A percentile compares a stretch with the other conserved stretches of the same genome.
Conservation (phyloP, 768 basidiomycete genomes). For the Rubroboletus pulcherrimus region DNA sequence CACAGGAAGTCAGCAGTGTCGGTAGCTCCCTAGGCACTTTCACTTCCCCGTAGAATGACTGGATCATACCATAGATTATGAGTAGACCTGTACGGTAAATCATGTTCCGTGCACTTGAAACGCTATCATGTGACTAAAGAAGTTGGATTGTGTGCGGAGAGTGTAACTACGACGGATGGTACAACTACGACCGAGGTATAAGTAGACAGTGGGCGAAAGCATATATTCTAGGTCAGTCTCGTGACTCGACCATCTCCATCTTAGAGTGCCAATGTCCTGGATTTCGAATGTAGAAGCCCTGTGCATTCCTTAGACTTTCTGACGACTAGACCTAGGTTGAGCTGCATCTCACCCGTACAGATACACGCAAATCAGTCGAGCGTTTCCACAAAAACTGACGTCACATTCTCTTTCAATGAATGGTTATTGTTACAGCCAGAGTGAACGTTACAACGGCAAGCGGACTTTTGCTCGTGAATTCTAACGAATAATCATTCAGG, state of each 20-base stretch:
- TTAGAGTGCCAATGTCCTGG: neutral
- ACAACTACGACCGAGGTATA: too few relatives aligned
- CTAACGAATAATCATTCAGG: constrained; percentile 5
- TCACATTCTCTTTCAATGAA: constrained; percentile 1
- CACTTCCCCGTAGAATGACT: neutral
- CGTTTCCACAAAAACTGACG: neutral
- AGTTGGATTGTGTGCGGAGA: too few relatives aligned
- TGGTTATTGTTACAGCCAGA: constrained; percentile 6
- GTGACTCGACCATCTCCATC: too few relatives aligned
- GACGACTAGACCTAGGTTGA: neutral
- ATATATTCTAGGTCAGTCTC: too few relatives aligned
- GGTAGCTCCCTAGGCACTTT: neutral
- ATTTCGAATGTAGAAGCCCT: too few relatives aligned
- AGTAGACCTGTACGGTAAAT: too few relatives aligned
- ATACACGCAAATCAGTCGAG: neutral
- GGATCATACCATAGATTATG: neutral
- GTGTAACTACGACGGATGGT: too few relatives aligned
- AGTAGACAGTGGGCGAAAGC: too few relatives aligned
- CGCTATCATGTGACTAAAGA: too few relatives aligned
- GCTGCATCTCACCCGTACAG: neutral
- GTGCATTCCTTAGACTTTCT: neutral
- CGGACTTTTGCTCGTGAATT: neutral
- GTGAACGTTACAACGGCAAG: neutral
- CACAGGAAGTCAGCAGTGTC: neutral
- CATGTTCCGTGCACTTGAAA: too few relatives aligned